Base-by-base conservation (phyloP, 371 early-diverging fungal species). In the Mortierella sp. region DNA sequence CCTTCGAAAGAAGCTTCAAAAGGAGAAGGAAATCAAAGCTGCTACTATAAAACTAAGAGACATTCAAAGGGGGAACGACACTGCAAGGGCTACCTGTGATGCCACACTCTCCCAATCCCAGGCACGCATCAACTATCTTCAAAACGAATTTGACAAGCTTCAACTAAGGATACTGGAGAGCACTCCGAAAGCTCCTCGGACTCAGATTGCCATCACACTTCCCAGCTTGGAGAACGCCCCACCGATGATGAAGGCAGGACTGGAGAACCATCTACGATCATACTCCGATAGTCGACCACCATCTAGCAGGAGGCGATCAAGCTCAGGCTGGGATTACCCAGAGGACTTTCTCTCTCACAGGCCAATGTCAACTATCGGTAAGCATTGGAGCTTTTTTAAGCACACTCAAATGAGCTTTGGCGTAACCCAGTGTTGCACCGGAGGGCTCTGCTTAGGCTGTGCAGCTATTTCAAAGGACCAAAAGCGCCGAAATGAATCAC, bases 51-150 rank as follows among this genome's bases (percentile, higher is more conserved):
- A 74, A 25, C 39, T 74, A 49, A 68, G 68, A 7, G 58, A 64
- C n/a, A 44, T 64, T 43, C 76, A 74, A n/a, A n/a, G n/a, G 45
- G 53, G 64, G 57, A 68, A 65, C 37, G 68, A 67, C 19, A 57
- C 69, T 9, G 76, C 68, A 43, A 74, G 43, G 52, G 76, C 90
- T 34, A 86, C 91, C 54, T 91, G 93, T 67, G 91, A 95, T 66
- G 80, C 82, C 45, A 86, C 91, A 57, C 81, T 95, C 41, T 78
- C 71, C 25, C 94, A 97, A 53, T 85, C 87, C 27, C 88, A 92
- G 73, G 88, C 88, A 58, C 90, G 93, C 28, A 85, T 96, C 74
- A 87, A 89, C 40, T 96, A 88, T 60, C 88, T 97, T 47, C 87
- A 88, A 34, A 83, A 80, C 13, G 91, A 94, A 69, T 76, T 91